phyloP scores from a whole-genome alignment of 352 stramenopile genomes.

The Phytophthora fragariae region DNA sequence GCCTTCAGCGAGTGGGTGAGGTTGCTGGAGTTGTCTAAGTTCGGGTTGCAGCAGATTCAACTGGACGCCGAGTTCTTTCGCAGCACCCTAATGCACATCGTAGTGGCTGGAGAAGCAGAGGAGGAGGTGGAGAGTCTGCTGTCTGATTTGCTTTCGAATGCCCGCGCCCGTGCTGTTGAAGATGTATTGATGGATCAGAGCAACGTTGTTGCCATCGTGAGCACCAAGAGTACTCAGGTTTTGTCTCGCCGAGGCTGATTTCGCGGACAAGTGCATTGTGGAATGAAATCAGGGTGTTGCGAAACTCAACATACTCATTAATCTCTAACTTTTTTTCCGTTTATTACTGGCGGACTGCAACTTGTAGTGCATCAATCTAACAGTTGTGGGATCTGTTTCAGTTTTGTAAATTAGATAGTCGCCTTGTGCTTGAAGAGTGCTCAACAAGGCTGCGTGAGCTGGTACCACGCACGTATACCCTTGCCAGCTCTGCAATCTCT shows the following conservation, averaged over 20 bases:
- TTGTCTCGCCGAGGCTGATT: conserved; percentile 57
- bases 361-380: conserved; percentile 5
- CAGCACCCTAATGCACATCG: conserved; percentile 57
- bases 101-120: conserved; percentile 45
- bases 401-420: conserved; percentile 17
- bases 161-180: conserved; percentile 65
- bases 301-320: conserved; percentile 28
- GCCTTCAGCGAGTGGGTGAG: conserved; percentile 77
- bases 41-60: conserved; percentile 82
- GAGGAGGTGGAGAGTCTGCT: conserved; percentile 82
- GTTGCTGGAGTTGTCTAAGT: conserved; percentile 65
- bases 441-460: conserved; percentile 46
- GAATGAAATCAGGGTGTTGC: conserved; percentile 6
- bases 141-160: conserved; percentile 81
- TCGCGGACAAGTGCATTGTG: not conserved
- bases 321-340: conserved; percentile 12
- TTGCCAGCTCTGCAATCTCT: conserved; percentile 33
- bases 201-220: conserved; percentile 85
- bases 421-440: conserved; percentile 6
- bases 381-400: conserved; percentile 6
- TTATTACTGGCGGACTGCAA: conserved; percentile 11
- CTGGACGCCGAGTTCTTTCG: conserved; percentile 82
- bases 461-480: conserved; percentile 50
- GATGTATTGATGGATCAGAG: conserved; percentile 87
- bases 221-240: conserved; percentile 78